Evolutionary conservation across 371 early-diverging fungal species (phyloP).

Genomic region (Nematocida sp.): DNA sequence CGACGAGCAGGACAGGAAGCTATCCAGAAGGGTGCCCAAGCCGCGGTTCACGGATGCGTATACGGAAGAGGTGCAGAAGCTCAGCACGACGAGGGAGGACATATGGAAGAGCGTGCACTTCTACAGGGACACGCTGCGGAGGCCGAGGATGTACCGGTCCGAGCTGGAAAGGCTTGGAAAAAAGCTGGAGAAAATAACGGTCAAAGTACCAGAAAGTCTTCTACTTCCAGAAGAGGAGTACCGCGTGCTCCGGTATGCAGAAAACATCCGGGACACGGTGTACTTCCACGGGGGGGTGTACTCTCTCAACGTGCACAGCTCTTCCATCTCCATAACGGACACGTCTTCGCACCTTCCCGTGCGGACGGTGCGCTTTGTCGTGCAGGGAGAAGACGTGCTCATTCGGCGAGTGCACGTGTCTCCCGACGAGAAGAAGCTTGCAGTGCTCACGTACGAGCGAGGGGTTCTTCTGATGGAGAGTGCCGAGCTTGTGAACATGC

Average conservation of each 20-base stretch:
- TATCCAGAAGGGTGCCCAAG: slow-evolving; percentile 30
- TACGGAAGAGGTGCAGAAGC: not conserved
- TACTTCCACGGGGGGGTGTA: slow-evolving; percentile 4
- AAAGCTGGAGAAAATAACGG: slow-evolving; percentile 23
- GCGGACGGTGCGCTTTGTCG: not conserved
- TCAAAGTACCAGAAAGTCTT: slow-evolving; percentile 31
- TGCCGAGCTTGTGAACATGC: not conserved
- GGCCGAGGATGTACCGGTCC: slow-evolving; percentile 22
- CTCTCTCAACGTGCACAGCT: slow-evolving; percentile 30
- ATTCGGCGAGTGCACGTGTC: slow-evolving; percentile 27
- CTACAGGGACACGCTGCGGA: slow-evolving; percentile 29
- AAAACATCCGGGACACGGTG: slow-evolving; percentile 29
- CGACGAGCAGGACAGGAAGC: slow-evolving; percentile 9
- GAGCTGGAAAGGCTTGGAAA: slow-evolving; percentile 17
- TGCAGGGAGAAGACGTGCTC: slow-evolving; percentile 13
- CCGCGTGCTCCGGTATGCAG: not conserved
- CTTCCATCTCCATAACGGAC: slow-evolving; percentile 22
- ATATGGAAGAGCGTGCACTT: slow-evolving; percentile 46
- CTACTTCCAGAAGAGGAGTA: slow-evolving; percentile 12
- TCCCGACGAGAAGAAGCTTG: slow-evolving; percentile 41
- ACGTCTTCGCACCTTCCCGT: slow-evolving; percentile 13
- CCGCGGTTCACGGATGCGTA: slow-evolving; percentile 20
- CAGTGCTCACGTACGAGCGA: slow-evolving; percentile 19
- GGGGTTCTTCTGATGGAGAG: slow-evolving; percentile 15
- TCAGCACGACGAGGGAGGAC: slow-evolving; percentile 11